Evolutionary conservation across 2,329 filamentous ascomycete species (phyloP).

Genomic region (Pseudogymnoascus sp.): DNA sequence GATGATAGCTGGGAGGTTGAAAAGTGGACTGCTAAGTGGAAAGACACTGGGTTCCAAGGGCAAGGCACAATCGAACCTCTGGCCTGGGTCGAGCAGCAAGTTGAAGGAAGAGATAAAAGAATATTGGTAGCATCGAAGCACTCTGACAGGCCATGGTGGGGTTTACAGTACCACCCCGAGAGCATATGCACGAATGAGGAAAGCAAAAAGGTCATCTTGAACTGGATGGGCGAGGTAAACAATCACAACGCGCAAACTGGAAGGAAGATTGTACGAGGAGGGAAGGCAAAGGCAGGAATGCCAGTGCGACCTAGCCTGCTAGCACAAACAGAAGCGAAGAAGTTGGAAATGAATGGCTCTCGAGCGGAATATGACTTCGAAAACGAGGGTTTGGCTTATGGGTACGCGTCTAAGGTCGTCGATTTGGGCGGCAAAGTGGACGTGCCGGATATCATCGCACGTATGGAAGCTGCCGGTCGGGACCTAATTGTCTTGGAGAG

Average conservation of each 20-base stretch:
- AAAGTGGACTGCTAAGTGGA: constrained; percentile 20
- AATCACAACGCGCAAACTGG: constrained; percentile 35
- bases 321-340: constrained; percentile 14
- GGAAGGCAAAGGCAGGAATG: constrained; percentile 16
- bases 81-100: constrained; percentile 28
- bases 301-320: constrained; percentile 24
- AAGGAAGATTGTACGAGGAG: constrained; percentile 8
- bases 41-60: constrained; percentile 20
- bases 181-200: constrained; percentile 58
- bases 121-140: constrained; percentile 58
- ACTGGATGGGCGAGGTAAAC: constrained; percentile 53
- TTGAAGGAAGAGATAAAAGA: constrained; percentile 24
- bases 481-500: constrained; percentile 50
- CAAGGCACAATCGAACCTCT: constrained; percentile 21
- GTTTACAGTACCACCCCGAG: constrained; percentile 66
- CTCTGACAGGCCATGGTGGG: constrained; percentile 54
- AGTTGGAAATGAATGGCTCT: background rate
- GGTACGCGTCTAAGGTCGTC: constrained; percentile 38
- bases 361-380: constrained; percentile 6
- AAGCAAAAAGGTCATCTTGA: constrained; percentile 46
- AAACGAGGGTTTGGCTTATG: constrained; percentile 16
- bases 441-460: constrained; percentile 48
- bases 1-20: constrained; percentile 18
- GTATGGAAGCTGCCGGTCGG: constrained; percentile 21
- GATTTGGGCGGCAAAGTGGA: constrained; percentile 40